These are phyloP conservation scores for Coelomomyces lativittatus DNA, from an alignment of 371 early-diverging fungal genomes.

Conservation along the genomic window DNA sequence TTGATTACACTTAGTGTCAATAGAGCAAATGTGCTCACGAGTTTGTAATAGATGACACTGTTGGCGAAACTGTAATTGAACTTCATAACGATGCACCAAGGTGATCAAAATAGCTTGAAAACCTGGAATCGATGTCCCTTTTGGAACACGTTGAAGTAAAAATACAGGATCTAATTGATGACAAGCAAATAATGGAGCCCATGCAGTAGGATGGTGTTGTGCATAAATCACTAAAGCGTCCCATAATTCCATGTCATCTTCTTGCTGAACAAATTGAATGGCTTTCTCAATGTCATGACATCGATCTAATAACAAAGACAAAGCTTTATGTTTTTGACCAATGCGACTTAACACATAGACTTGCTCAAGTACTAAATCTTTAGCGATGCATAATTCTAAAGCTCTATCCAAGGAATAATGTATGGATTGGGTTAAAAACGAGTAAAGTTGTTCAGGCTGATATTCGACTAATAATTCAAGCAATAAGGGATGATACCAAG, in stretches of 20 bases:
- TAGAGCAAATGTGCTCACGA: no score
- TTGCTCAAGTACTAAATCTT: constrained; percentile 80
- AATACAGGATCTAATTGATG: constrained; percentile 57
- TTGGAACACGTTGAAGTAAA: constrained; percentile 59
- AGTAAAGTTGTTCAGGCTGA: constrained; percentile 51
- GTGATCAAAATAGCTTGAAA: constrained; percentile 59
- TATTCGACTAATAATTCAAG: constrained; percentile 82
- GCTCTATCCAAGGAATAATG: constrained; percentile 67
- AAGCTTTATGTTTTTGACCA: constrained; percentile 79
- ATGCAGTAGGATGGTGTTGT: constrained; percentile 64
- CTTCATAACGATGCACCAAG: constrained; percentile 67
- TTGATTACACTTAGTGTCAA: no score
- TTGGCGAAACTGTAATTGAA: constrained; percentile 40
- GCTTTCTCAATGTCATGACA: constrained; percentile 80
- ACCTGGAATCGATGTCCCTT: constrained; percentile 56
- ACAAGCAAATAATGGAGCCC: background rate
- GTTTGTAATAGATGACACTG: no score
- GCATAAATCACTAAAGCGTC: constrained; percentile 72
- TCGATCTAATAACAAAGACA: constrained; percentile 72
- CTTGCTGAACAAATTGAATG: constrained; percentile 89
- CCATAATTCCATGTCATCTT: constrained; percentile 86
- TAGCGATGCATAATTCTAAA: constrained; percentile 57
- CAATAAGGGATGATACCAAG: constrained; percentile 1
- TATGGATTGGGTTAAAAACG: constrained; percentile 62
- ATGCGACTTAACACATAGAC: constrained; percentile 87